Base-by-base conservation (phyloP, 768 basidiomycete genomes). In the Tricholoma bakamatsutake region DNA sequence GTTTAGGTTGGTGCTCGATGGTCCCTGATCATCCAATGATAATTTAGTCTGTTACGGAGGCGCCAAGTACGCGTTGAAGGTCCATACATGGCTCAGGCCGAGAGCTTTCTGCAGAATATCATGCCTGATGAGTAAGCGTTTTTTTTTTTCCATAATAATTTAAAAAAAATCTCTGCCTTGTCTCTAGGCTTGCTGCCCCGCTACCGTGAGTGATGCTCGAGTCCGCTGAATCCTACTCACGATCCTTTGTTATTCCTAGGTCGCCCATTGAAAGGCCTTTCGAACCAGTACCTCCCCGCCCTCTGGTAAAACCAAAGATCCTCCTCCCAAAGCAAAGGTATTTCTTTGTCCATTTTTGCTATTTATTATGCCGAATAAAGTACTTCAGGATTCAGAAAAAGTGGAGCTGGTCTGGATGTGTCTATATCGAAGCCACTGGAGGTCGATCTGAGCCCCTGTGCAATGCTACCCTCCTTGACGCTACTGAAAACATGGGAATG, bases 401-500 rank as follows among this genome's bases (percentile, higher is more conserved):
- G 52, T 89, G 81, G 81, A 82, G 74, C 59, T 88, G 88, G 87
- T 69, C 74, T 35, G 87, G 85, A 21, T 69, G 79, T 18, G 69
- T 88, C 28, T 73, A 75, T 53, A 71, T 80, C 18, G 71, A 71
- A 24, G 67, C 67, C 2, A 66, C 68, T 11, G 66, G 65, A 4
- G 70, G 69, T 18, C 67, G 68, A 21, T 65, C 72, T 27, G 75
- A 82, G 53, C 67, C 67, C 6, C 60, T 84, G 0, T 85, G 85
- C 68, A 71, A 78, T 34, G 74, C 81, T 30, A 65, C 63, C 2
- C 67, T 88, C 43, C 67, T 69, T 50, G 80, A 84, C 35, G 63
- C 75, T 3, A 72, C 74, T 9, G 74, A 78, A 24, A 69, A 69
- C 12, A 62, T 67, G 0, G 66, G 69, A 6, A 79, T 80, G 52